These are phyloP conservation scores for Amanita rubescens DNA, from an alignment of 768 basidiomycete species.

Conservation along the genomic window DNA sequence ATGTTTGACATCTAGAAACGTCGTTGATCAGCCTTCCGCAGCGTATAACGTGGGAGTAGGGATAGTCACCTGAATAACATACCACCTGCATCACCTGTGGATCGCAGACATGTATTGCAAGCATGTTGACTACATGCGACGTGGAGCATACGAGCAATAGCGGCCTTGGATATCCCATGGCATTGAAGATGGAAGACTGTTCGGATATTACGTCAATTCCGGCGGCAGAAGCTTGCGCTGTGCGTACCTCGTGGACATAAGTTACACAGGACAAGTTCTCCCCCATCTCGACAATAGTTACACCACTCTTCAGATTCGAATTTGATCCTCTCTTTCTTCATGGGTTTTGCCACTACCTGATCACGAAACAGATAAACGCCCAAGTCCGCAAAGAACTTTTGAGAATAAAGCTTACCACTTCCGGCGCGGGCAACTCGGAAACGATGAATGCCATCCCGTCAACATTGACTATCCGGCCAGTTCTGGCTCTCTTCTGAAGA, in stretches of 20 bases:
- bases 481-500: slow-evolving; percentile 36
- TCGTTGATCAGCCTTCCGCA: neutral
- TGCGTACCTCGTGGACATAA: slow-evolving; percentile 47
- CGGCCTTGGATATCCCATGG: slow-evolving; percentile 27
- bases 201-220: neutral
- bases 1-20: slow-evolving; percentile 49
- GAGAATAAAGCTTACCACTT: slow-evolving; percentile 4
- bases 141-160: neutral
- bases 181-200: slow-evolving; percentile 50
- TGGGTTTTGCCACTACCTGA: slow-evolving; percentile 6
- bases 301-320: slow-evolving; percentile 55
- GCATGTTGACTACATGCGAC: slow-evolving; percentile 41
- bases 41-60: neutral
- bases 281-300: slow-evolving; percentile 52
- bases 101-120: slow-evolving; percentile 38
- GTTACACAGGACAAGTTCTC: slow-evolving; percentile 40
- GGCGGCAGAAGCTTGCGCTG: neutral
- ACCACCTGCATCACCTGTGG: slow-evolving; percentile 41
- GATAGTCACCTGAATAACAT: slow-evolving; percentile 45
- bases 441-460: slow-evolving; percentile 23
- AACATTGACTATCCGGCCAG: slow-evolving; percentile 29
- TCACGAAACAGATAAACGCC: neutral
- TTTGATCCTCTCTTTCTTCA: slow-evolving; percentile 25
- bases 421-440: slow-evolving; percentile 10
- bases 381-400: neutral